These are phyloP conservation scores for Wickerhamomyces hampshirensis DNA, from an alignment of 805 yeast species.

Conservation along the genomic window DNA sequence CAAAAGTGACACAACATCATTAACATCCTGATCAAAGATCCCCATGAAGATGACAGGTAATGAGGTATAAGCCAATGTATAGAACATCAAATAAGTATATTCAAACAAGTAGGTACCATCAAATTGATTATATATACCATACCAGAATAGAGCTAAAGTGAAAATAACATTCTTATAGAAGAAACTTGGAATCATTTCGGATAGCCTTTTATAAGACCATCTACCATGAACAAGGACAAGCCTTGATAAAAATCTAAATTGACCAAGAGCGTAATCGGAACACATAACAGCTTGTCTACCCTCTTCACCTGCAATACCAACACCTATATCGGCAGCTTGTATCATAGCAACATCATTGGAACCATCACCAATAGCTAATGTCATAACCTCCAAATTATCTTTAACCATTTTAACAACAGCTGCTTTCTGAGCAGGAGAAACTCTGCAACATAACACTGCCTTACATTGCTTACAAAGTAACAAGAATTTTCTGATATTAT, in stretches of 20 bases:
- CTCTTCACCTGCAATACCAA: constrained; percentile 90
- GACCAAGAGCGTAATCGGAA: constrained; percentile 82
- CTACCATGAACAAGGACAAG: constrained; percentile 74
- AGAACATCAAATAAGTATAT: constrained; percentile 75
- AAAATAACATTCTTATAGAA: constrained; percentile 77
- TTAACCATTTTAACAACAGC: constrained; percentile 79
- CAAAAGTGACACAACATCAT: constrained; percentile 58
- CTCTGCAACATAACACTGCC: constrained; percentile 82
- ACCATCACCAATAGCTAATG: constrained; percentile 85
- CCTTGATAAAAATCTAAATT: constrained; percentile 66
- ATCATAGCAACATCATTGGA: constrained; percentile 90
- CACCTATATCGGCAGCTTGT: constrained; percentile 83
- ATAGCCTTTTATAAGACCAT: constrained; percentile 79
- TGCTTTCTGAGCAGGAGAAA: constrained; percentile 84
- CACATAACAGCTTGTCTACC: constrained; percentile 89
- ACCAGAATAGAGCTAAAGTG: constrained; percentile 74
- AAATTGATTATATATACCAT: constrained; percentile 65
- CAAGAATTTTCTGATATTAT: constrained; percentile 52
- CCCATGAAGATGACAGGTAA: constrained; percentile 76
- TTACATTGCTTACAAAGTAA: constrained; percentile 74
- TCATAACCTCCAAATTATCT: constrained; percentile 71
- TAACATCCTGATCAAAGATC: constrained; percentile 77
- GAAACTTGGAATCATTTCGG: constrained; percentile 81
- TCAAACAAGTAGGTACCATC: constrained; percentile 80
- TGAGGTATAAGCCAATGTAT: constrained; percentile 79